Percentiles rank a stretch among this genome's conserved stretches.
Conservation (phyloP, 768 basidiomycete species). For the Grammothele lineata region DNA sequence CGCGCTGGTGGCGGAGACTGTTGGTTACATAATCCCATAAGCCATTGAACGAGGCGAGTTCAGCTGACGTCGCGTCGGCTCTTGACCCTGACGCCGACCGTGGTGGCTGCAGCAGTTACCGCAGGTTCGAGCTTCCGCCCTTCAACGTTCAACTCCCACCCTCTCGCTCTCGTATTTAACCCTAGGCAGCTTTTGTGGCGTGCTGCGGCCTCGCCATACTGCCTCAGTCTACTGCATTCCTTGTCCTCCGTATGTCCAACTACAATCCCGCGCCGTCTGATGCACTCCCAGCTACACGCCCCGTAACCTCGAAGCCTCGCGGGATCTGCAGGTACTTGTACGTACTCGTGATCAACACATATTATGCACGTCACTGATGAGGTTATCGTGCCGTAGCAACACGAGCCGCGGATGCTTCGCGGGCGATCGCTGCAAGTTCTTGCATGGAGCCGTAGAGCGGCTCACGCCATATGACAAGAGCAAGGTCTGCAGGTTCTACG, state of each 20-base stretch:
- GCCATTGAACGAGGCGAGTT: no score
- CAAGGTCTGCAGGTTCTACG: slow-evolving; percentile 67
- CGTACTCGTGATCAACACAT: neutral
- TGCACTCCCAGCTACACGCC: no score
- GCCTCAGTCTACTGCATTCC: no score
- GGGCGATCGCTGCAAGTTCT: slow-evolving; percentile 69
- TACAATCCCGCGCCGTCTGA: no score
- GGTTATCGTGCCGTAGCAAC: slow-evolving; percentile 15
- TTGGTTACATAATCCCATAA: no score
- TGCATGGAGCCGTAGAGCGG: slow-evolving; percentile 49
- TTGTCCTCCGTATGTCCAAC: no score
- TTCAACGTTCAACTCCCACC: no score
- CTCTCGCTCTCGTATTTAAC: slow-evolving; percentile 1
- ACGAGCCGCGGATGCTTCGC: slow-evolving; percentile 66
- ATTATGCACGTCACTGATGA: neutral
- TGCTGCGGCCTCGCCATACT: no score
- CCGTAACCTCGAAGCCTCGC: slow-evolving; percentile 64
- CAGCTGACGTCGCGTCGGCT: neutral
- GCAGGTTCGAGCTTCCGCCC: slow-evolving; percentile 4
- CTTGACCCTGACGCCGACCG: neutral
- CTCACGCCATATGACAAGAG: slow-evolving; percentile 67
- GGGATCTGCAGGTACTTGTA: slow-evolving; percentile 68
- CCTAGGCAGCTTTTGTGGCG: neutral
- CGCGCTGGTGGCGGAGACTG: no score
- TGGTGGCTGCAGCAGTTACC: slow-evolving; percentile 11